Percentiles rank a stretch among this genome's conserved stretches.
Conservation (phyloP, 2,329 filamentous ascomycete genomes). For the Paraphoma sp. region DNA sequence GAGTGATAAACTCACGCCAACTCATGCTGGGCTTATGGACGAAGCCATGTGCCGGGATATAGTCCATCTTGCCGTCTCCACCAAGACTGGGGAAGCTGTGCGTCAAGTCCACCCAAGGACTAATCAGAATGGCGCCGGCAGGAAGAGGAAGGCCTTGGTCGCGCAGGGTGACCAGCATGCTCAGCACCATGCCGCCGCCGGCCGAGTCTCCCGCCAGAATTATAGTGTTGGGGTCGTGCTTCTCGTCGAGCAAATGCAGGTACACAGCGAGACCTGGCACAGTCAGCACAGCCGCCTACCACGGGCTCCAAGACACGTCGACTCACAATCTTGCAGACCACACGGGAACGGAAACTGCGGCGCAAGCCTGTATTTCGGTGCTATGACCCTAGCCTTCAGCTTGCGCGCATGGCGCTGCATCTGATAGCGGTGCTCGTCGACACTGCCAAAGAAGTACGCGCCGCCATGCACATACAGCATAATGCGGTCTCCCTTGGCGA, state of each 20-base stretch:
- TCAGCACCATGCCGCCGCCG: conserved; percentile 87
- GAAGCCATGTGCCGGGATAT: conserved; percentile 87
- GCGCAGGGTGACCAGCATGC: conserved; percentile 77
- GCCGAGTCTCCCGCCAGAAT: conserved; percentile 91
- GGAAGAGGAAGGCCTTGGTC: conserved; percentile 85
- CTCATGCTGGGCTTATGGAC: conserved; percentile 85
- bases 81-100: conserved; percentile 95
- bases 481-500: conserved; percentile 69
- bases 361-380: conserved; percentile 82
- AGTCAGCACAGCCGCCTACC: conserved; percentile 6
- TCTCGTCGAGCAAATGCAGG: conserved; percentile 73
- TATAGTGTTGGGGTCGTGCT: conserved; percentile 81
- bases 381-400: conserved; percentile 86
- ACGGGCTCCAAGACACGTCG: background rate
- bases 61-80: conserved; percentile 76
- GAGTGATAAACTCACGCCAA: conserved; percentile 65
- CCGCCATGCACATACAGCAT: conserved; percentile 96
- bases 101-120: conserved; percentile 94
- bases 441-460: conserved; percentile 93
- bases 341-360: conserved; percentile 97
- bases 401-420: conserved; percentile 95
- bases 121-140: conserved; percentile 88
- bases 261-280: conserved; percentile 72
- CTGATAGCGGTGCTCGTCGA: conserved; percentile 98
- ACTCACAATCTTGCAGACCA: conserved; percentile 79